Evolutionary conservation across 78 protist species (phyloP).

Genomic region (Dictyostelium intermedium): DNA sequence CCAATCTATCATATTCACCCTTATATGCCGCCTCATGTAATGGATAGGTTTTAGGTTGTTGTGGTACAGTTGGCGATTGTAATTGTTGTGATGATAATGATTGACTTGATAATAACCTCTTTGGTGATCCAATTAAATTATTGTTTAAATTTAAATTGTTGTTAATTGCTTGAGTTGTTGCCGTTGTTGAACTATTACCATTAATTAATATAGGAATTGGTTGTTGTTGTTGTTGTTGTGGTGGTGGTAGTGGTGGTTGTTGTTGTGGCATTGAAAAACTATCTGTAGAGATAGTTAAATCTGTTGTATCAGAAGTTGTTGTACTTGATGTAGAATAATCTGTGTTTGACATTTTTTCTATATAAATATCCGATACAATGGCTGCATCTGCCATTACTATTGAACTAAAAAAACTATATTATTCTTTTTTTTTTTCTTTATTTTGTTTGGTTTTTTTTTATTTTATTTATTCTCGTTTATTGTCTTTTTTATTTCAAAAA

Average conservation of each 20-base stretch:
- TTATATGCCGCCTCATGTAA: constrained; percentile 69
- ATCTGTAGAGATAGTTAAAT: constrained; percentile 28
- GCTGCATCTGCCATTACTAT: background rate
- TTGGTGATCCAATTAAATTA: background rate
- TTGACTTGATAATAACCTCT: background rate
- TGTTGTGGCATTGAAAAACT: constrained; percentile 32
- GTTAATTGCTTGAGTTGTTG: background rate
- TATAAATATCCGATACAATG: background rate
- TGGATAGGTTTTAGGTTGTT: constrained; percentile 28
- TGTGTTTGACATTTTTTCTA: background rate
- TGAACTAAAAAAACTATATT: background rate
- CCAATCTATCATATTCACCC: constrained; percentile 64
- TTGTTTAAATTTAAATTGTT: background rate
- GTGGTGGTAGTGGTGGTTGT: background rate
- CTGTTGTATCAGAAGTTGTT: constrained; percentile 14
- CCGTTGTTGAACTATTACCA: background rate
- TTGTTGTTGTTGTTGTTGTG: background rate
- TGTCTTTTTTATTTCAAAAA: too few relatives aligned
- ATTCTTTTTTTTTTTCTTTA: background rate
- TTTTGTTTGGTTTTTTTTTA: too few relatives aligned
- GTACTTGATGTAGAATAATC: constrained; percentile 26
- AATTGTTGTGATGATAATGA: background rate
- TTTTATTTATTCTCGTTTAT: too few relatives aligned
- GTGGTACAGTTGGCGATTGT: background rate
- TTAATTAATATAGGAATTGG: background rate